A percentile compares a stretch with the other conserved stretches of the same genome.
Evolutionary conservation across 2,329 filamentous ascomycete species (phyloP).

Genomic region (Bipolaris bicolor): DNA sequence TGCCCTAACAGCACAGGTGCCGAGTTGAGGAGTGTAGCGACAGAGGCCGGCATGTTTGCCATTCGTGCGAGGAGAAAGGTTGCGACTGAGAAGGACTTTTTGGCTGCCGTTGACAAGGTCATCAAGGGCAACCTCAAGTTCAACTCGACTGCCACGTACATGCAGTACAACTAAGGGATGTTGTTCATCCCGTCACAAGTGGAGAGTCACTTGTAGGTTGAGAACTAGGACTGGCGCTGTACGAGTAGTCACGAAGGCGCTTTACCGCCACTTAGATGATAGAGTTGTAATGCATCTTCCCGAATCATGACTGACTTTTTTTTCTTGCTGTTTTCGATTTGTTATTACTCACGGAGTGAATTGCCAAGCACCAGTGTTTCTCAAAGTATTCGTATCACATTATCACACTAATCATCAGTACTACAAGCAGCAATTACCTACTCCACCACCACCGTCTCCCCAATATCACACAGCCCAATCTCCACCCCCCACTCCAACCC

Average conservation of each 20-base stretch:
- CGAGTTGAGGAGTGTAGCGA: slow-evolving; percentile 93
- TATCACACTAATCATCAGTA: background rate
- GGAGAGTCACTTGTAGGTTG: background rate
- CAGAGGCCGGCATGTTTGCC: slow-evolving; percentile 98
- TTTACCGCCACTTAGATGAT: background rate
- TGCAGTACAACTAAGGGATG: slow-evolving; percentile 88
- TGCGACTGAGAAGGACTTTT: slow-evolving; percentile 97
- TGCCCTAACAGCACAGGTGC: slow-evolving; percentile 98
- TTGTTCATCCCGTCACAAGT: background rate
- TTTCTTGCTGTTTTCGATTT: background rate
- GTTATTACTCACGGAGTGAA: background rate
- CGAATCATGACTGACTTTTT: background rate
- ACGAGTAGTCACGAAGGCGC: slow-evolving; percentile 9
- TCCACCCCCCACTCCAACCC: slow-evolving; percentile 49
- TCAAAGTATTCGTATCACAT: background rate
- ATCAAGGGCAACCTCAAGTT: slow-evolving; percentile 99
- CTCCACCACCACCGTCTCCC: slow-evolving; percentile 54
- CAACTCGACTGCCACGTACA: slow-evolving; percentile 97
- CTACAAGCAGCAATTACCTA: no score
- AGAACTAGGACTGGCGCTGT: slow-evolving; percentile 2
- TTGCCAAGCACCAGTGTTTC: background rate
- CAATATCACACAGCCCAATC: slow-evolving; percentile 53
- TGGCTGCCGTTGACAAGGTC: slow-evolving; percentile 98
- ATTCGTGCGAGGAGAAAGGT: slow-evolving; percentile 95
- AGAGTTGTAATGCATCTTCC: slow-evolving; percentile 2